A percentile compares a stretch with the other conserved stretches of the same genome.
These are phyloP conservation scores for Fusarium poae DNA, from an alignment of 2,329 filamentous ascomycete genomes.

Conservation along the genomic window DNA sequence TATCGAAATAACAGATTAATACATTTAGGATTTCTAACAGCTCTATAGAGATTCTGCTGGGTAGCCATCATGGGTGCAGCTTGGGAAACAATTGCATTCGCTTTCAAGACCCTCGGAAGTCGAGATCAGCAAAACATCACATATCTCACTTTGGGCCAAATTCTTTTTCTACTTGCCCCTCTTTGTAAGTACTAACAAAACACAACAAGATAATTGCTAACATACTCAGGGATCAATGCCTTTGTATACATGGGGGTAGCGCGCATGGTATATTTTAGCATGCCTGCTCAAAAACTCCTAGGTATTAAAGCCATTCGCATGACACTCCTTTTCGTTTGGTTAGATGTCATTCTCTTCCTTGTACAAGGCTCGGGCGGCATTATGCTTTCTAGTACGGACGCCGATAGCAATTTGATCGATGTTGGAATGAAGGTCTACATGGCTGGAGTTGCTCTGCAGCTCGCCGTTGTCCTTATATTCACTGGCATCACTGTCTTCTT, in stretches of 20 bases:
- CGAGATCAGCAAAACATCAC: conserved; percentile 55
- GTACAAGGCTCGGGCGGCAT: conserved; percentile 58
- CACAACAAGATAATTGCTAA: conserved; percentile 1
- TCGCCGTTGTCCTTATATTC: conserved; percentile 57
- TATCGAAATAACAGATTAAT: accelerated
- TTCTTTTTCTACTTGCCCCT: conserved; percentile 59
- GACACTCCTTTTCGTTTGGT: conserved; percentile 61
- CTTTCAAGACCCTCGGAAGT: conserved; percentile 53
- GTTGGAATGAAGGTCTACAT: conserved; percentile 57
- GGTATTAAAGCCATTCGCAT: conserved; percentile 55
- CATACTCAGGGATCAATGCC: conserved; percentile 56
- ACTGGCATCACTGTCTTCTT: conserved; percentile 53
- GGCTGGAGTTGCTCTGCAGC: conserved; percentile 55
- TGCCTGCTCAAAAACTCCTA: conserved; percentile 55
- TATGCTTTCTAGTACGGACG: conserved; percentile 51
- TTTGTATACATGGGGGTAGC: conserved; percentile 61
- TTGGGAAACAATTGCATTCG: conserved; percentile 58
- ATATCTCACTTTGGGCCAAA: conserved; percentile 50
- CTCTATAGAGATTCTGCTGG: conserved; percentile 53
- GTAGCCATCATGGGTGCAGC: conserved; percentile 56
- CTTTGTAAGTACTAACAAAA: conserved; percentile 51
- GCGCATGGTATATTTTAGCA: conserved; percentile 55
- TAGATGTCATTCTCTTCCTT: conserved; percentile 63
- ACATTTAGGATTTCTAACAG: not conserved
- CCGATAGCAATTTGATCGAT: conserved; percentile 45